Evolutionary conservation across 345 rosid genomes (phyloP), one percentile per base, ranked within the genome.

Genomic region (Sisymbrium altissimum): DNA sequence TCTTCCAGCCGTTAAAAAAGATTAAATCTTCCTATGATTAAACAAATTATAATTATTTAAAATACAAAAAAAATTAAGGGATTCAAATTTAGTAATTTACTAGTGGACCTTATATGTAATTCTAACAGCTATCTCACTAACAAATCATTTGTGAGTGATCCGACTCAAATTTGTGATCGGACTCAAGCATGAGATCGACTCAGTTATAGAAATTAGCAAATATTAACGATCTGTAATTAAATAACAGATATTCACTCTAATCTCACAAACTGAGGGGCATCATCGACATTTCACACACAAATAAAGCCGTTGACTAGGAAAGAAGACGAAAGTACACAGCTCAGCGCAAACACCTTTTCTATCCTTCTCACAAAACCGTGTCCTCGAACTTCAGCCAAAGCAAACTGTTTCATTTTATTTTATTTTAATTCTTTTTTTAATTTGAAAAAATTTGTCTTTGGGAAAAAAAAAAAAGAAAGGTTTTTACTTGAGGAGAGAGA

Each of bases 301-400:
- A 40, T 27, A 62, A 62, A 62, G 65, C 49, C 79, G 74, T 75
- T 76, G 74, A 76, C 79, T 52, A 52, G 2, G 17, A 13, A 6
- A 46, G 67, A 73, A 5, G 61, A 74, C 78, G 27, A 67, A 69
- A 30, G 49, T 62, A 61, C 79, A 69, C 79, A 69, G 65, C 79
- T 62, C 70, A 61, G 23, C 41, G 13, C 4, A 52, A 58, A 29
- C 62, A 44, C 53, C 52, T 57, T 60, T 67, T 41, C 41, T 60
- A 46, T 53, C 57, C 53, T 33, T 17, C n/a, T n/a, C n/a, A 61
- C 57, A 61, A 62, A 75, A 52, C 79, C 21, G 8, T 68, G 74
- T 75, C 70, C 48, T 52, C 27, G 7, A 14, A 30, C 67, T 45
- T 9, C 49, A 56, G 39, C 15, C 64, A 49, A 35, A 39, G 33